Conservation (phyloP, 2,329 filamentous ascomycete species). For the Hortaea sp. region DNA sequence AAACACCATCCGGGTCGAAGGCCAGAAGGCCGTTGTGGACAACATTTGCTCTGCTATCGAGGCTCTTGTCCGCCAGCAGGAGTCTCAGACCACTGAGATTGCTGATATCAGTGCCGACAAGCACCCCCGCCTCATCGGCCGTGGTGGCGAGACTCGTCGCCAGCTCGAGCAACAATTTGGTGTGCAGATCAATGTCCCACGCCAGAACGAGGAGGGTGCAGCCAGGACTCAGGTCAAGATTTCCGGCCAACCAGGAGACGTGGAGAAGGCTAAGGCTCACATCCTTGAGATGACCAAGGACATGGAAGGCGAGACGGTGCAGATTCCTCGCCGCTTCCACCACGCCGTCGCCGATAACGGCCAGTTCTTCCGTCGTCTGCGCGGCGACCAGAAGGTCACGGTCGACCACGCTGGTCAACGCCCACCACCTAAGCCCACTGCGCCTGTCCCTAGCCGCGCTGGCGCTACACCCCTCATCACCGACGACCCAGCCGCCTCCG, state of each 20-base stretch:
- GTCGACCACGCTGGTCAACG: conserved; percentile 82
- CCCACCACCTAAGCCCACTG: conserved; percentile 57
- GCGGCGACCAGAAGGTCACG: conserved; percentile 76
- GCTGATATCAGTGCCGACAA: conserved; percentile 81
- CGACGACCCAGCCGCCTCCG: conserved; percentile 52
- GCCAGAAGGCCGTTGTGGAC: conserved; percentile 71
- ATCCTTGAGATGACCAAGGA: conserved; percentile 71
- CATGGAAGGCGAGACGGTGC: conserved; percentile 77
- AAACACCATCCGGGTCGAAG: conserved; percentile 79
- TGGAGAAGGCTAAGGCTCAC: conserved; percentile 79
- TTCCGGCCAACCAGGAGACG: conserved; percentile 64
- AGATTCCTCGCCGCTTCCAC: conserved; percentile 73
- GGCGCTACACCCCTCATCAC: conserved; percentile 81
- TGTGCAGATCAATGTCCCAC: conserved; percentile 81
- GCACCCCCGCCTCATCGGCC: conserved; percentile 83
- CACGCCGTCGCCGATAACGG: conserved; percentile 80
- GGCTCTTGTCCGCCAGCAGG: conserved; percentile 69
- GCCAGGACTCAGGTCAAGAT: conserved; percentile 79
- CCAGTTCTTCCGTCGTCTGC: conserved; percentile 83
- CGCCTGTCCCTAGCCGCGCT: conserved; percentile 35
- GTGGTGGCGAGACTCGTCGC: conserved; percentile 78
- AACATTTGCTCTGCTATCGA: conserved; percentile 79
- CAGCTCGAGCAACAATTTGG: conserved; percentile 77
- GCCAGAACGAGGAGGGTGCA: conserved; percentile 58
- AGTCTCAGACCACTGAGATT: conserved; percentile 68